phyloP scores from a whole-genome alignment of 345 rosid genomes.

The Rhodamnia argentea region DNA sequence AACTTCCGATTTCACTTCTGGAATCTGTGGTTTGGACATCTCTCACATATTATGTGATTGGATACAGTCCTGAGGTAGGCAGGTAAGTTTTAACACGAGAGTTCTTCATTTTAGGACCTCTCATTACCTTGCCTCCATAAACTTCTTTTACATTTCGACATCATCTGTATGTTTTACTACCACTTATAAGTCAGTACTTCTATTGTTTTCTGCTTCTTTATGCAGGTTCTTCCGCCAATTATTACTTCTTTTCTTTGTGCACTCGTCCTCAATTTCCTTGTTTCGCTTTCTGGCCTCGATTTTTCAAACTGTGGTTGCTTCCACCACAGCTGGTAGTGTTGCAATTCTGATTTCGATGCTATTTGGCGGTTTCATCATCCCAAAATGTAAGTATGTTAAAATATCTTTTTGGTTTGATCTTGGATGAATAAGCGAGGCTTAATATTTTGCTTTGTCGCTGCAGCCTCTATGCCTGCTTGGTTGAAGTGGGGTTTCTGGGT shows the following conservation, averaged over 20 bases:
- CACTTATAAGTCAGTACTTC: neutral
- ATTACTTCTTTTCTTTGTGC: constrained; percentile 44
- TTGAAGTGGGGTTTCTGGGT: constrained; percentile 76
- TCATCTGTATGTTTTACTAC: neutral
- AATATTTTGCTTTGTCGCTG: neutral
- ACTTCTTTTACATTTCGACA: neutral
- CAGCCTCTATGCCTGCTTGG: constrained; percentile 75
- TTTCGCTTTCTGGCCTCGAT: constrained; percentile 59
- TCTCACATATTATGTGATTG: constrained; percentile 68
- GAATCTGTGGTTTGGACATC: constrained; percentile 50
- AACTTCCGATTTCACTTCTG: constrained; percentile 41
- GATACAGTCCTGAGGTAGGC: constrained; percentile 59
- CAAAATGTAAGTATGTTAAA: constrained; percentile 27
- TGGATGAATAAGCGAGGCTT: neutral
- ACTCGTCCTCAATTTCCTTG: constrained; percentile 55
- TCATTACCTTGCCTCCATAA: neutral
- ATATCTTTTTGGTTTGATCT: neutral
- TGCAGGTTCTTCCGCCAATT: constrained; percentile 64
- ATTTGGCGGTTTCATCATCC: constrained; percentile 57
- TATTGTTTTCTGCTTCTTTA: neutral
- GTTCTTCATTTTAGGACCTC: neutral
- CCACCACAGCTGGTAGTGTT: constrained; percentile 43
- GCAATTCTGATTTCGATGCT: constrained; percentile 23
- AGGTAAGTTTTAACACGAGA: constrained; percentile 27
- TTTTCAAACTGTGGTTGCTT: constrained; percentile 36